Conservation (phyloP, 2,329 filamentous ascomycete species). For the Fusarium sacchari region DNA sequence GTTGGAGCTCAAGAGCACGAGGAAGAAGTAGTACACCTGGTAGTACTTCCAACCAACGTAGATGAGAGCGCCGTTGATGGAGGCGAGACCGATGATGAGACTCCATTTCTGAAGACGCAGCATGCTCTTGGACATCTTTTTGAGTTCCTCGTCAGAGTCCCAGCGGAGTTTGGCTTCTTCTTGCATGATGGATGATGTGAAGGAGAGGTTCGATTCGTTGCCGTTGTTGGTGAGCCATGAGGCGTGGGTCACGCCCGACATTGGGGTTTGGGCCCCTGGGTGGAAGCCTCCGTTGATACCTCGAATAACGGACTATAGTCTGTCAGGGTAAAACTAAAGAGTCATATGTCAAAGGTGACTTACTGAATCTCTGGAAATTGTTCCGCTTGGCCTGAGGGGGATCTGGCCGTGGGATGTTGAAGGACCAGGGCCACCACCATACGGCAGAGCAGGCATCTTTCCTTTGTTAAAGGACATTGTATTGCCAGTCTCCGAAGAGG, state of each 20-base stretch:
- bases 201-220: constrained; percentile 49
- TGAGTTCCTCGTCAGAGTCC: constrained; percentile 54
- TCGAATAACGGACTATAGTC: constrained; percentile 47
- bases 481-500: constrained; percentile 26
- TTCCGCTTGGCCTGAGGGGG: constrained; percentile 19
- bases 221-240: constrained; percentile 48
- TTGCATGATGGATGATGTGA: constrained; percentile 50
- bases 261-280: constrained; percentile 46
- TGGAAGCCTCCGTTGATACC: constrained; percentile 47
- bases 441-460: neutral
- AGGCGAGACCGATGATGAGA: constrained; percentile 49
- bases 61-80: constrained; percentile 51
- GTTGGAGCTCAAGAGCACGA: constrained; percentile 58
- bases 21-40: constrained; percentile 56
- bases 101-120: constrained; percentile 53
- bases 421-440: constrained; percentile 7
- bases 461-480: neutral
- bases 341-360: neutral
- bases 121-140: constrained; percentile 50
- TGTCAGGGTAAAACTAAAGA: neutral
- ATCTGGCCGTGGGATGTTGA: constrained; percentile 22
- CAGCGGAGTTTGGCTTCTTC: constrained; percentile 54
- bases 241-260: constrained; percentile 44
- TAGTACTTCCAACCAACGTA: constrained; percentile 51
- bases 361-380: constrained; percentile 46